These are phyloP conservation scores for Hypoxylon sp. DNA, from an alignment of 2,329 filamentous ascomycete genomes.

Conservation along the genomic window DNA sequence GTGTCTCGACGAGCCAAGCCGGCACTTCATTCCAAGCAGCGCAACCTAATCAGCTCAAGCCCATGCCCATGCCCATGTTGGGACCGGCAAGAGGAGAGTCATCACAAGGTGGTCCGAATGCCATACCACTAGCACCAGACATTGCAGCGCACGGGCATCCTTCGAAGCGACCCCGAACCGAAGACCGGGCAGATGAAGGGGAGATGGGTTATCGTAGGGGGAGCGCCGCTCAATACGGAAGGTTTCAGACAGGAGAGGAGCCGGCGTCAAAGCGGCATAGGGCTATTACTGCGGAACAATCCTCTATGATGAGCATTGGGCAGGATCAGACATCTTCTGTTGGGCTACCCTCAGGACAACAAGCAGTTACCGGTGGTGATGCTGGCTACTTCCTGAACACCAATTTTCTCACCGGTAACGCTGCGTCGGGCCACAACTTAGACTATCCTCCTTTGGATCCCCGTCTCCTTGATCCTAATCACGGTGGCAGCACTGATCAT, in stretches of 20 bases:
- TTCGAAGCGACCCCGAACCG: neutral
- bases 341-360: neutral
- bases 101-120: neutral
- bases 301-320: neutral
- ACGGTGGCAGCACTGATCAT: neutral
- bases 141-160: neutral
- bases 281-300: neutral
- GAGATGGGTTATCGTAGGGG: too few relatives aligned
- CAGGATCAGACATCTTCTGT: neutral
- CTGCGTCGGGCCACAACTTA: neutral
- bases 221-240: neutral
- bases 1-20: neutral
- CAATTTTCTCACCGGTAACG: neutral
- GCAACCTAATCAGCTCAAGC: neutral
- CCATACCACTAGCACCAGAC: too few relatives aligned
- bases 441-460: neutral
- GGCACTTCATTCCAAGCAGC: neutral
- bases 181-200: neutral
- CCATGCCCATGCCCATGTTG: neutral
- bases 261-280: slow-evolving; percentile 1
- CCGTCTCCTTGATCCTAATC: neutral
- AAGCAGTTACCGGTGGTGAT: neutral
- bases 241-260: neutral
- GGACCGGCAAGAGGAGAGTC: neutral
- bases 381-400: neutral